Percentiles rank a stretch among this genome's conserved stretches.
phyloP scores from a whole-genome alignment of 2,329 filamentous ascomycete species.

The Penicillium aurantiogriseum region DNA sequence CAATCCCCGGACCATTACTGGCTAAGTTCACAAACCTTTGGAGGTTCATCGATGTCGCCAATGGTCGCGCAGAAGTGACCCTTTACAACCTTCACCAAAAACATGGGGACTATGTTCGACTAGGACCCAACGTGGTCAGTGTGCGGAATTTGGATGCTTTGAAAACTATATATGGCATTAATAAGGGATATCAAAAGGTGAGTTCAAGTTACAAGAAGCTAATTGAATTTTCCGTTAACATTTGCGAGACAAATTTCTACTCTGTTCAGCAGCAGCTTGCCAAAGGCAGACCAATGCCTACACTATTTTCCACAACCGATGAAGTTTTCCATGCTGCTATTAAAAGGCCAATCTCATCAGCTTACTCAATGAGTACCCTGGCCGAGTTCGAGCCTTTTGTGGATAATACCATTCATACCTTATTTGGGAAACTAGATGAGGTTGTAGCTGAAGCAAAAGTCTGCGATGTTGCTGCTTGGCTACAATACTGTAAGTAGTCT shows the following conservation, averaged over 20 bases:
- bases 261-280: slow-evolving; percentile 22
- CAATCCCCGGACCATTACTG: background rate
- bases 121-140: slow-evolving; percentile 25
- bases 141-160: slow-evolving; percentile 20
- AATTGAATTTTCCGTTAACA: background rate
- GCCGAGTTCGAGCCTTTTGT: slow-evolving; percentile 42
- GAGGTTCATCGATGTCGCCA: background rate
- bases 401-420: slow-evolving; percentile 32
- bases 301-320: slow-evolving; percentile 22
- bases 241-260: slow-evolving; percentile 17
- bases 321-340: slow-evolving; percentile 44
- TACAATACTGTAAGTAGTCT: slow-evolving; percentile 30
- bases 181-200: slow-evolving; percentile 16
- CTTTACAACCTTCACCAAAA: slow-evolving; percentile 14
- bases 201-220: background rate
- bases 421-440: slow-evolving; percentile 27
- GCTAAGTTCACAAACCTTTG: background rate
- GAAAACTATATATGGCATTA: slow-evolving; percentile 24
- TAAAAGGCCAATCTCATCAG: slow-evolving; percentile 39
- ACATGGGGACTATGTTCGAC: slow-evolving; percentile 21
- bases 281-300: slow-evolving; percentile 21
- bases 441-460: slow-evolving; percentile 19
- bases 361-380: slow-evolving; percentile 45
- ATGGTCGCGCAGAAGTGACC: background rate
- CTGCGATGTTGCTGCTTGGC: slow-evolving; percentile 33